Evolutionary conservation across 2,329 filamentous ascomycete genomes (phyloP).

Genomic region (Sclerotinia borealis): DNA sequence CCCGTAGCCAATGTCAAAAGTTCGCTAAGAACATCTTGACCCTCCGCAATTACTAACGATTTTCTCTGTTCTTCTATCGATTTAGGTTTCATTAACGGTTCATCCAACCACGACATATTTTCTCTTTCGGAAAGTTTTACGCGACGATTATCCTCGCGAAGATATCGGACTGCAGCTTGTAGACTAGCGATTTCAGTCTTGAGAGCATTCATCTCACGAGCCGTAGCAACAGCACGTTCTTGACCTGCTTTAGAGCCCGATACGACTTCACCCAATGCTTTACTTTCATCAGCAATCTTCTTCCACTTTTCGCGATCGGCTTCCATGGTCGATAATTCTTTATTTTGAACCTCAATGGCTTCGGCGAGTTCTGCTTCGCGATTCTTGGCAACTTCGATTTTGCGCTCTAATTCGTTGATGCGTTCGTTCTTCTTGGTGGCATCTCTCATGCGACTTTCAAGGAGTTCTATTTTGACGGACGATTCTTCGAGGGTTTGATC

Average conservation of each 20-base stretch:
- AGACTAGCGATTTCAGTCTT: conserved; percentile 61
- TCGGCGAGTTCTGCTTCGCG: conserved; percentile 50
- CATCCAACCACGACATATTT: conserved; percentile 51
- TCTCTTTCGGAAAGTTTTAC: conserved; percentile 47
- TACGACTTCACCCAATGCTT: conserved; percentile 43
- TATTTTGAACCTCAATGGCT: conserved; percentile 60
- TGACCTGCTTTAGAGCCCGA: conserved; percentile 51
- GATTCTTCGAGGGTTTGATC: conserved; percentile 82
- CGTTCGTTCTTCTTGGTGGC: conserved; percentile 69
- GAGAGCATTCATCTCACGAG: conserved; percentile 66
- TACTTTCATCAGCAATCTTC: conserved; percentile 59
- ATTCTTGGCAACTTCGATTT: conserved; percentile 48
- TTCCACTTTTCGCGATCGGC: conserved; percentile 65
- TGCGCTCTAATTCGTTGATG: conserved; percentile 58
- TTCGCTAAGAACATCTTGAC: conserved; percentile 57
- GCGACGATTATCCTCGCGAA: conserved; percentile 61
- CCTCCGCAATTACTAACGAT: conserved; percentile 52
- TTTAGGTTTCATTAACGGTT: conserved; percentile 47
- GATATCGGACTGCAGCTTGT: conserved; percentile 59
- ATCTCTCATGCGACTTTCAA: conserved; percentile 82
- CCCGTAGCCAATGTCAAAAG: conserved; percentile 54
- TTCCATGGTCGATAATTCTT: conserved; percentile 59
- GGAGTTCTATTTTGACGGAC: conserved; percentile 86
- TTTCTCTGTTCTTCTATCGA: conserved; percentile 43
- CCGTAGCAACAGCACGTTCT: conserved; percentile 62